Conservation (phyloP, 768 basidiomycete species). For the Thelephora aurantiotincta region DNA sequence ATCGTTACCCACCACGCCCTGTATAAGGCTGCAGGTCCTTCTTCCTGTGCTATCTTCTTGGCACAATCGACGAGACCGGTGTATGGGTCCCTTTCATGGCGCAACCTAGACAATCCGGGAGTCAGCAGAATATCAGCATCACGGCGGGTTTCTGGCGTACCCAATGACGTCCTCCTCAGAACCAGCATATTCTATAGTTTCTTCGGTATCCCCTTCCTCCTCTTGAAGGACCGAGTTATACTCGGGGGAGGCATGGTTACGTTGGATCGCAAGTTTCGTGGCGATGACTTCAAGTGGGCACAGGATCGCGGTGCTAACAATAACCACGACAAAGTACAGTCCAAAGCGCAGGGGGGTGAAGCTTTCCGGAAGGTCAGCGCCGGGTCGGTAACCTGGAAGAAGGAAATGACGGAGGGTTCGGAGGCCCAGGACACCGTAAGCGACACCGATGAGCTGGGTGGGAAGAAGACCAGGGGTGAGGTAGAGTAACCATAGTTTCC, state of each 20-base stretch:
- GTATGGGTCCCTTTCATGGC: slow-evolving; percentile 72
- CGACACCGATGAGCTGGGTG: slow-evolving; percentile 28
- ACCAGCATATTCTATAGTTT: slow-evolving; percentile 48
- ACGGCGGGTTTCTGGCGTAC: slow-evolving; percentile 23
- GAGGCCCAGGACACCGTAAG: slow-evolving; percentile 29
- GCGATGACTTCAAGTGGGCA: slow-evolving; percentile 72
- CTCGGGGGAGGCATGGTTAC: slow-evolving; percentile 66
- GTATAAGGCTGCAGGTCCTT: slow-evolving; percentile 60
- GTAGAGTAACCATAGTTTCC: slow-evolving; percentile 69
- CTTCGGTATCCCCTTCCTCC: slow-evolving; percentile 49
- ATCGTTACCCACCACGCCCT: slow-evolving; percentile 81
- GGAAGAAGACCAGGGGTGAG: slow-evolving; percentile 55
- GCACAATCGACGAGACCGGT: slow-evolving; percentile 59
- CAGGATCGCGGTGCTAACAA: slow-evolving; percentile 42
- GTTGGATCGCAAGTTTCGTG: slow-evolving; percentile 68
- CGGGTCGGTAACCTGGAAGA: slow-evolving; percentile 26
- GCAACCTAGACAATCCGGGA: slow-evolving; percentile 29
- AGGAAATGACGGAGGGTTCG: slow-evolving; percentile 36
- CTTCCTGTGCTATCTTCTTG: slow-evolving; percentile 66
- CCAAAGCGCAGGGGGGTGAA: slow-evolving; percentile 34
- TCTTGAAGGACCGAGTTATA: slow-evolving; percentile 68
- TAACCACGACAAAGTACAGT: slow-evolving; percentile 42
- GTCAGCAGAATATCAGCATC: not conserved
- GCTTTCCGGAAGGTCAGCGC: slow-evolving; percentile 19
- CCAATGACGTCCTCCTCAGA: slow-evolving; percentile 77